Evolutionary conservation across 371 early-diverging fungal genomes (phyloP).

Genomic region (Blakeslea trispora): DNA sequence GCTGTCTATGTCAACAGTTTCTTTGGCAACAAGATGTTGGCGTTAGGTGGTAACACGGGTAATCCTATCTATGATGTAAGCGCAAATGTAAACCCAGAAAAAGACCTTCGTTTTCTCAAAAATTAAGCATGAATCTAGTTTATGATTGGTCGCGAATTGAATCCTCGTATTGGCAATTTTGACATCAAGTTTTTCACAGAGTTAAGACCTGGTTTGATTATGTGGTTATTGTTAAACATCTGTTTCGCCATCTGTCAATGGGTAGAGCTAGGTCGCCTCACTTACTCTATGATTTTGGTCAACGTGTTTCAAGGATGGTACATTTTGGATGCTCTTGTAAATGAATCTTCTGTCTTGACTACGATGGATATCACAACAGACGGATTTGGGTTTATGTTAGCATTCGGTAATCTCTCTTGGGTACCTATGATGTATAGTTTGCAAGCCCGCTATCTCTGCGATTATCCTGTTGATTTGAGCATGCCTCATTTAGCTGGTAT

Average conservation of each 20-base stretch:
- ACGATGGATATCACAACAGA: conserved; percentile 95
- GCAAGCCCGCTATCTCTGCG: conserved; percentile 86
- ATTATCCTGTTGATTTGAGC: conserved; percentile 62
- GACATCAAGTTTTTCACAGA: conserved; percentile 94
- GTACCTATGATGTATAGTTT: conserved; percentile 88
- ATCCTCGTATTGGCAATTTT: conserved; percentile 82
- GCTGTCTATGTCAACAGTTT: conserved; percentile 80
- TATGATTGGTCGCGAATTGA: conserved; percentile 83
- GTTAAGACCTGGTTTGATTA: conserved; percentile 87
- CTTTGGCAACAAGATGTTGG: conserved; percentile 65
- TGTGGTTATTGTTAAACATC: conserved; percentile 78
- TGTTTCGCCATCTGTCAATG: conserved; percentile 82
- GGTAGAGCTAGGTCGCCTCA: conserved; percentile 61
- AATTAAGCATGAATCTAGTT: conserved; percentile 39
- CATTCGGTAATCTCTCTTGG: conserved; percentile 88
- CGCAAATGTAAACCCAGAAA: background rate
- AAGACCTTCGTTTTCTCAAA: no score
- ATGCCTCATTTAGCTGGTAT: conserved; percentile 42
- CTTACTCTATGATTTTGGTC: conserved; percentile 80
- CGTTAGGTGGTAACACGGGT: conserved; percentile 91
- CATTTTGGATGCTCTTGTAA: conserved; percentile 81
- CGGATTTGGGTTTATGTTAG: conserved; percentile 94
- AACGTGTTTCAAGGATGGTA: conserved; percentile 80
- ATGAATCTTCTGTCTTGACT: conserved; percentile 82
- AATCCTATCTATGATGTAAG: conserved; percentile 84